Percentiles rank a stretch among this genome's conserved stretches.
These are phyloP conservation scores for Aureobasidium sp. DNA, from an alignment of 2,329 filamentous ascomycete species.

Conservation along the genomic window DNA sequence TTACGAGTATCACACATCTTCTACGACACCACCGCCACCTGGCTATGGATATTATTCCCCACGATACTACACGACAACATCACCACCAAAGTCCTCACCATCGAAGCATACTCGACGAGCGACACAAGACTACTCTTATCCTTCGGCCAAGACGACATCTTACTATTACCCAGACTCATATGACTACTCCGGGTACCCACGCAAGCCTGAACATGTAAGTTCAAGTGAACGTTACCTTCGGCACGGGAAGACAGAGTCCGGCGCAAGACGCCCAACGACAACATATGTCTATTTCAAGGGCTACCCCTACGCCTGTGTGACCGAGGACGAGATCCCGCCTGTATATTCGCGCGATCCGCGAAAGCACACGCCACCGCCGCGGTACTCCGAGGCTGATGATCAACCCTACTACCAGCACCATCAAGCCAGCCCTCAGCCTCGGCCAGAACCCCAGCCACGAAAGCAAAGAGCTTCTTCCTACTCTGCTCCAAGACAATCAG, in stretches of 20 bases:
- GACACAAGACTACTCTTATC: slow-evolving; percentile 52
- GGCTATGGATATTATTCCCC: slow-evolving; percentile 58
- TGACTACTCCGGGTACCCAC: slow-evolving; percentile 48
- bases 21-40: slow-evolving; percentile 54
- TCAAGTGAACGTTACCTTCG: slow-evolving; percentile 49
- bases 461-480: slow-evolving; percentile 28
- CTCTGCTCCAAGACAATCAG: slow-evolving; percentile 51
- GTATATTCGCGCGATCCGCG: slow-evolving; percentile 43
- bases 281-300: slow-evolving; percentile 64
- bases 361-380: slow-evolving; percentile 44
- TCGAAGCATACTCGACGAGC: slow-evolving; percentile 64
- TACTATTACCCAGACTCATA: slow-evolving; percentile 43
- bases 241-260: slow-evolving; percentile 28
- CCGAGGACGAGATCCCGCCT: slow-evolving; percentile 38
- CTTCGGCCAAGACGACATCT: slow-evolving; percentile 39
- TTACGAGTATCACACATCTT: slow-evolving; percentile 55
- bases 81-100: slow-evolving; percentile 48
- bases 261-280: slow-evolving; percentile 38
- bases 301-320: slow-evolving; percentile 53
- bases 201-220: slow-evolving; percentile 73
- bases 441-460: slow-evolving; percentile 43
- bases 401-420: slow-evolving; percentile 54
- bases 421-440: slow-evolving; percentile 45
- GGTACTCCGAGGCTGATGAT: slow-evolving; percentile 60
- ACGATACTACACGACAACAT: slow-evolving; percentile 56